Percentiles rank a stretch among this genome's conserved stretches.
Evolutionary conservation across 2,329 filamentous ascomycete species (phyloP).

Genomic region (Diaporthe vaccinii): DNA sequence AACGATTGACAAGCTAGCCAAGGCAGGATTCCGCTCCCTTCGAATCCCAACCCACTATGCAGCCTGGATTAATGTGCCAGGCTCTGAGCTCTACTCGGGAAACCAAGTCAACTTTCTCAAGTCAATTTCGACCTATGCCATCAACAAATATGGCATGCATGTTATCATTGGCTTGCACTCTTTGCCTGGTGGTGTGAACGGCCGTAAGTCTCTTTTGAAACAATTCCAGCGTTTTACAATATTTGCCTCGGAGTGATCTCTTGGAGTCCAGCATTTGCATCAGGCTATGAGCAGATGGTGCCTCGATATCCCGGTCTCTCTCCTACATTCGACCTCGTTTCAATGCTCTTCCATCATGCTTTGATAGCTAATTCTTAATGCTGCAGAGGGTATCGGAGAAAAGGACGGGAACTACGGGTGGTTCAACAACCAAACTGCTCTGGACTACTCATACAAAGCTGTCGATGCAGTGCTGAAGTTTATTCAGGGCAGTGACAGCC

Average conservation of each 20-base stretch:
- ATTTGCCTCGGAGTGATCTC: not conserved
- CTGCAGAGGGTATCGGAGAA: not conserved
- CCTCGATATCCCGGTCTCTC: not conserved
- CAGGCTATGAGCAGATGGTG: not conserved
- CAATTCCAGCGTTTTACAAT: not conserved
- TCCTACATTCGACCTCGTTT: too few relatives aligned
- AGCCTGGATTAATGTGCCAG: not conserved
- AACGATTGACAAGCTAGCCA: slow-evolving; percentile 5
- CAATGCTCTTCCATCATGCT: fast-evolving
- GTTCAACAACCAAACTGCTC: slow-evolving; percentile 2
- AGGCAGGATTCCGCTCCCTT: not conserved
- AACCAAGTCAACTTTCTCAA: slow-evolving; percentile 9
- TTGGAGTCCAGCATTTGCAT: not conserved
- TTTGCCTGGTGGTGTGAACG: not conserved
- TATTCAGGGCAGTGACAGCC: not conserved
- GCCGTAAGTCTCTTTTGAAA: not conserved
- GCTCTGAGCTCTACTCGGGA: not conserved
- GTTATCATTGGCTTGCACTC: not conserved
- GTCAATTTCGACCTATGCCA: not conserved
- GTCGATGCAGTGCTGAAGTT: not conserved
- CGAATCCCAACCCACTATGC: slow-evolving; percentile 7
- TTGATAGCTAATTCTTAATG: not conserved
- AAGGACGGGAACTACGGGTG: not conserved
- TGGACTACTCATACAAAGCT: not conserved
- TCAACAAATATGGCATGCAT: not conserved